Base-by-base conservation (phyloP, 129 eudicot species). In the Pulicaria dysenterica region DNA sequence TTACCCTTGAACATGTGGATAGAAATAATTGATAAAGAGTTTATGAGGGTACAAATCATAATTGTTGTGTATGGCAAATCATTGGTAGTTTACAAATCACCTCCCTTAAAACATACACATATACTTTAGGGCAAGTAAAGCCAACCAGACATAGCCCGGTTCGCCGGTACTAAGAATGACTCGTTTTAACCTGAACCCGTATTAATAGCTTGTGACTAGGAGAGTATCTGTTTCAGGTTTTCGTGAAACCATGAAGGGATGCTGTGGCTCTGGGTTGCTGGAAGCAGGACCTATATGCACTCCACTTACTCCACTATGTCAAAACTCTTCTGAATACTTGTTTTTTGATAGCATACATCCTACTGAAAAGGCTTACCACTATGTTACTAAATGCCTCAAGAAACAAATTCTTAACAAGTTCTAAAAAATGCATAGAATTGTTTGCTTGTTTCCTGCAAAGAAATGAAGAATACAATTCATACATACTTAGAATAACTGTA, bases 261-360 rank as follows among this genome's bases (percentile, higher is more conserved):
- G 95, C 41, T 88, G 91, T 65, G 87, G 88, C 38, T 75, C 83
- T 40, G 90, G 90, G 77, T 14, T 69, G 24, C 5, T 82, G 36
- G 95, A 83, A 76, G 81, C 78, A 16, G 88, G 83, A 58, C 79
- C 78, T 46, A 48, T 81, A n/a, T 85, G 95, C 69, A 80, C 73
- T 17, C 75, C 71, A 9, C 60, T 80, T 17, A 78, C 88, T 44
- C 88, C 86, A 43, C n/a, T 84, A 7, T 88, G 95, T 56, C 55
- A 53, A 47, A 79, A 88, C 43, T 53, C 87, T 19, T 81, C 91
- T 3, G 71, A 76, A 70, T 81, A 80, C 74, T 10, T 83, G 75
- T 85, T 85, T 56, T 85, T 81, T 51, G 95, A 88, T 77, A 78
- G 88, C 64, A 76, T 85, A 72, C 95, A 88, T 79, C 95, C 86